Base-by-base conservation (phyloP, 257 asterid genomes). In the Ocimum tenuiflorum region DNA sequence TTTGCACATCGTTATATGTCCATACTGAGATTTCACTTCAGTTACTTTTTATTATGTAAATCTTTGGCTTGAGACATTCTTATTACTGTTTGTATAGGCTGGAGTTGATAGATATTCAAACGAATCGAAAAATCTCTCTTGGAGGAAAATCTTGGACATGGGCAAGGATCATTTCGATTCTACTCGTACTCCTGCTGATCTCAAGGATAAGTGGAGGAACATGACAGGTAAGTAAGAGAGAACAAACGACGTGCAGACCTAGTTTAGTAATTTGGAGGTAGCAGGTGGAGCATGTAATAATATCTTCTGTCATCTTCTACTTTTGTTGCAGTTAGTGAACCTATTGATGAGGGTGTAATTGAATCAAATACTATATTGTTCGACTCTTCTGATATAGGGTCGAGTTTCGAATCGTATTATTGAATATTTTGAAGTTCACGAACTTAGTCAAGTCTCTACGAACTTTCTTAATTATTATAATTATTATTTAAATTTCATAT, bases 161-260 rank as follows among this genome's bases (percentile, higher is more conserved):
- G 87, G 88, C 43, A 73, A 63, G 20, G 71, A 63, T 17, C 80
- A 77, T 61, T 86, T 89, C 70, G 73, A 86, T 69, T 42, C 20
- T 27, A 78, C 84, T 38, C 95, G 95, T 63, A 73, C 74, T 33
- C 91, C 96, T 38, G 9, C 6, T 48, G 86, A 86, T 76, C 91
- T 89, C 29, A 86, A 73, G 86, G 88, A 85, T 65, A 89, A 86
- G 74, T 85, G 94, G 91, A 85, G 80, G 73, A 87, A 75, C 38
- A 69, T 79, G 72, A 27, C 59, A 63, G 49, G 60, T 24, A 43
- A 79, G 63, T 75, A 78, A 53, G 48, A 42, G 36, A 31, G 36
- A 31, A 2, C 36, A 5, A 2, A 31, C 36, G 36, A 31, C 6
- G 36, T 31, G 0, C 36, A 0, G 36, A 31, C 3, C 6, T 11